Conservation (phyloP, 2,329 filamentous ascomycete genomes). For the Aspergillus pseudoglaucus region DNA sequence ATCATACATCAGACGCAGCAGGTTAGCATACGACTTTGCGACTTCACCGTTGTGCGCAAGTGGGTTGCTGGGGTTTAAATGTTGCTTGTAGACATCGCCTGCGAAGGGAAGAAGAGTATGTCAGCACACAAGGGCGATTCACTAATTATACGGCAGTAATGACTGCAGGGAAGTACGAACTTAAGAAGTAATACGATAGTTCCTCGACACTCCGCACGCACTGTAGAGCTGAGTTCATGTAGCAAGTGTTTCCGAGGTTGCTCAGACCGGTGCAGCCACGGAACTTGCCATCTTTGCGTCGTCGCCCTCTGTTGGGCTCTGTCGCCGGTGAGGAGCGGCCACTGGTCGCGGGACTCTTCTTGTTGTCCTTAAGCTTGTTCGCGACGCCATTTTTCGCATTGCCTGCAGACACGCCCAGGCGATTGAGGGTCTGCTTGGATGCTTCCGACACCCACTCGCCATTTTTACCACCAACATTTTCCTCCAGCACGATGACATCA, state of each 20-base stretch:
- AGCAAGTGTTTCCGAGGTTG: slow-evolving; percentile 95
- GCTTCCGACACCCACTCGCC: slow-evolving; percentile 52
- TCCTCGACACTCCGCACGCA: slow-evolving; percentile 92
- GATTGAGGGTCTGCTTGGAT: slow-evolving; percentile 37
- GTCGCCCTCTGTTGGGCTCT: slow-evolving; percentile 59
- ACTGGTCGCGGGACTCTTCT: slow-evolving; percentile 39
- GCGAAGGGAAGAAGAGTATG: slow-evolving; percentile 5
- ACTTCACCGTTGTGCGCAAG: slow-evolving; percentile 80
- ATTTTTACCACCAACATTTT: slow-evolving; percentile 54
- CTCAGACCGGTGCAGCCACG: slow-evolving; percentile 74
- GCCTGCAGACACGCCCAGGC: slow-evolving; percentile 45
- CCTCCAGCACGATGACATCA: slow-evolving; percentile 76
- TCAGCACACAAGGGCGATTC: slow-evolving; percentile 1
- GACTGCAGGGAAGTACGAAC: slow-evolving; percentile 18
- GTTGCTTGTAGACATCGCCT: slow-evolving; percentile 63
- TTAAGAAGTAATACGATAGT: slow-evolving; percentile 82
- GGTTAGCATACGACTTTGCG: slow-evolving; percentile 71
- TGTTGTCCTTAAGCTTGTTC: slow-evolving; percentile 27
- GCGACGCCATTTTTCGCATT: slow-evolving; percentile 26
- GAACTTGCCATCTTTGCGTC: slow-evolving; percentile 60
- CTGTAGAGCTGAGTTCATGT: slow-evolving; percentile 97
- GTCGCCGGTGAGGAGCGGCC: slow-evolving; percentile 66
- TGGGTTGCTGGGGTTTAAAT: slow-evolving; percentile 80
- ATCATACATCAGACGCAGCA: slow-evolving; percentile 73
- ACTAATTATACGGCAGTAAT: neutral